Evolutionary conservation across 345 rosid genomes (phyloP), one percentile per base, ranked within the genome.

Genomic region (Pistacia vera): DNA sequence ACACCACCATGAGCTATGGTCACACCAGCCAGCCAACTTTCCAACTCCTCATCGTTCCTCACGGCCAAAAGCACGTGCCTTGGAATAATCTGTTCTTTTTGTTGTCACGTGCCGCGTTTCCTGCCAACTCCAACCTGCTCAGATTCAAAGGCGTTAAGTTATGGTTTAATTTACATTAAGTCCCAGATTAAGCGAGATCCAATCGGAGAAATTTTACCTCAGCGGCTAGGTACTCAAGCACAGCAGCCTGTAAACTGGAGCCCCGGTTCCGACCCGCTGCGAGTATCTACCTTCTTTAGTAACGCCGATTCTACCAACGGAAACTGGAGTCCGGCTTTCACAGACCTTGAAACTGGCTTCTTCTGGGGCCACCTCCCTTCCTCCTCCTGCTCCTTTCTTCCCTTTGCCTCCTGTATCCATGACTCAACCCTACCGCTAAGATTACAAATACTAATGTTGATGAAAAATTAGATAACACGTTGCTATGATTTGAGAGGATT

Each of bases 251-350:
- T 82, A 82, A 52, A 82, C 85, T 1, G 85, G 82, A 57, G 85
- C 85, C 4, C 85, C 85, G 25, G 78, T 62, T 1, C 85, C 85
- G 28, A 83, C 81, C 11, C 85, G 58, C 78, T 76, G 67, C 0
- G 83, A 35, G 36, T 83, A 83, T 16, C 85, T 58, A 0, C 85
- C 85, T 79, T 83, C 79, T 83, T 83, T 70, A 67, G 66, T 63
- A 83, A 56, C 85, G 69, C 85, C 85, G 67, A 83, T 79, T 17
- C 85, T 79, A 2, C 85, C 83, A 4, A 83, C 85, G 85, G 83
- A 36, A 83, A 83, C 66, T 83, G 85, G 4, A 83, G 78, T 1
- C n/a, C 85, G 2, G 85, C 85, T 16, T 74, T 79, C 17, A 76
- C 81, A 1, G 85, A 83, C 52, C 81, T 68, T 3, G 85, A 73